Conservation (phyloP, 2,329 filamentous ascomycete species). For the Nigrograna mackinnonii region DNA sequence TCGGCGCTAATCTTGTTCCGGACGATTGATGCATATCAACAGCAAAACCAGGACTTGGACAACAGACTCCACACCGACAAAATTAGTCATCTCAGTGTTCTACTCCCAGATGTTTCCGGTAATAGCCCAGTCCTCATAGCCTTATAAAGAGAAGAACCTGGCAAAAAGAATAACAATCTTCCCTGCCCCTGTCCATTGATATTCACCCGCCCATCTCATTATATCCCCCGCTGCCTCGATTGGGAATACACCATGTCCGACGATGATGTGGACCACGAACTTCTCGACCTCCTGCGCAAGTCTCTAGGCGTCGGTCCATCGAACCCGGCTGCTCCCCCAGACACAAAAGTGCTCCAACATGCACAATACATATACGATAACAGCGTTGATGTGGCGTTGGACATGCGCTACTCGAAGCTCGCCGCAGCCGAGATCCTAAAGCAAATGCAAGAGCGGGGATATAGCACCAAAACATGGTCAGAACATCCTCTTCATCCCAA, state of each 20-base stretch:
- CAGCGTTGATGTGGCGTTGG: conserved; percentile 87
- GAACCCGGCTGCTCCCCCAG: conserved; percentile 61
- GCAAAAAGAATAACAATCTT: too few relatives aligned
- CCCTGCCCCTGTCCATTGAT: too few relatives aligned
- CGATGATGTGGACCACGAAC: conserved; percentile 86
- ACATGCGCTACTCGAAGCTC: conserved; percentile 78
- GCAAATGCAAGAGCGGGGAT: conserved; percentile 81
- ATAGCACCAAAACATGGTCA: conserved; percentile 85
- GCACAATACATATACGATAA: conserved; percentile 91
- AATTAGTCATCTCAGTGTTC: too few relatives aligned
- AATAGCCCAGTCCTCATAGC: too few relatives aligned
- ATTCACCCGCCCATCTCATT: too few relatives aligned
- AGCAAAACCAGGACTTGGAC: too few relatives aligned
- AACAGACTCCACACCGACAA: too few relatives aligned
- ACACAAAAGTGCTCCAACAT: conserved; percentile 79
- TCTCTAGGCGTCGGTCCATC: conserved; percentile 67
- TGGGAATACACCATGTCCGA: conserved; percentile 86
- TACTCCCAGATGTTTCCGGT: too few relatives aligned
- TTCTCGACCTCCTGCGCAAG: conserved; percentile 82
- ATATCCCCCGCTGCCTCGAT: too few relatives aligned
- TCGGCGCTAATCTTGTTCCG: background rate
- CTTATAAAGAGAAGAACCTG: too few relatives aligned
- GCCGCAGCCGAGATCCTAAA: conserved; percentile 79
- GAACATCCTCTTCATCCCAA: conserved; percentile 90
- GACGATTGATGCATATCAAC: too few relatives aligned